Evolutionary conservation across 2,329 filamentous ascomycete genomes (phyloP), one percentile per base, ranked within the genome.

Genomic region (Alternaria panax): DNA sequence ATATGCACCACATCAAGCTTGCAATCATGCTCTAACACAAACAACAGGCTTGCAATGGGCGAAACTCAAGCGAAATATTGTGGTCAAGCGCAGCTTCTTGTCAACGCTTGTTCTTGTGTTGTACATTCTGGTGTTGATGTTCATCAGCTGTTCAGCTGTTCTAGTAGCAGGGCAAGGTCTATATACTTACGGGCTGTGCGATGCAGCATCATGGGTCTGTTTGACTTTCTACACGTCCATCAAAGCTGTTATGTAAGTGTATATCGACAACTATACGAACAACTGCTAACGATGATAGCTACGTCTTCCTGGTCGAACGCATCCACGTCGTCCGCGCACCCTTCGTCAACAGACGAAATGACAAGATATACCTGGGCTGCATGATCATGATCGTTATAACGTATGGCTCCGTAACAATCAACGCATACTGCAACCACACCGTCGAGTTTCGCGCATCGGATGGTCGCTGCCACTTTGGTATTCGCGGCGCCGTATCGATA

Each of bases 281-380:
- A 16, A 22, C 42, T 16, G 2, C 22, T 16, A 28, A 25, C 18
- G n/a, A 24, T 51, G 25, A 42, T 20, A 69, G 71, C 25, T 79
- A 80, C 45, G 57, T 77, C 12, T 80, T 79, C 60, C 67, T 80
- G 6, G 70, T 79, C 27, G 79, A 80, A 58, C 73, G 79, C 16
- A 71, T 75, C 27, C 78, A 80, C 47, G 68, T 75, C 7, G 70
- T 80, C 22, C 70, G 77, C 14, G 63, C 70, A 16, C 68, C 75
- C 6, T 71, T 74, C 46, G 61, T 69, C 11, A 56, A 63, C 11
- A 71, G 78, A 14, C 62, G 62, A 30, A 63, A 73, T 7, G 77
- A 80, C 51, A 71, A 66, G 48, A 53, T 79, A 25, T 80, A 78
- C 61, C 22, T 76, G 1, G 40, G 59, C 9, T 71, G 71, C 48